Conservation (phyloP, 352 stramenopile species). For the Pythium myriotylum region DNA sequence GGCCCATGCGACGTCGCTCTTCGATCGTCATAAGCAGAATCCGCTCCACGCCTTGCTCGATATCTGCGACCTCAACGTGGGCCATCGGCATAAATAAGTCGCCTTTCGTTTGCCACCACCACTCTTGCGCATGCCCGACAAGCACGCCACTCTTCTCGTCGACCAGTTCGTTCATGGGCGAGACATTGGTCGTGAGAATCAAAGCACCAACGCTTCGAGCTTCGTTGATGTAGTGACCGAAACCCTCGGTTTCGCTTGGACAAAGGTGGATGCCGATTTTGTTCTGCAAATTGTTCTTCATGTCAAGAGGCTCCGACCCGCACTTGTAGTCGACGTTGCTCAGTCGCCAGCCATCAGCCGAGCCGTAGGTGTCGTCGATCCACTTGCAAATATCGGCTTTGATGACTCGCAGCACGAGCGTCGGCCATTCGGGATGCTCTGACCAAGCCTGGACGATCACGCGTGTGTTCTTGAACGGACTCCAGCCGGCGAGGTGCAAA, state of each 20-base stretch:
- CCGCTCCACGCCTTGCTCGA: conserved; percentile 66
- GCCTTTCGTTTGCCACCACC: conserved; percentile 85
- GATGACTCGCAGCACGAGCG: conserved; percentile 70
- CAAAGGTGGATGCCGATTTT: conserved; percentile 75
- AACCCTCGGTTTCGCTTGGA: conserved; percentile 78
- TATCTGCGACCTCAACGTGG: conserved; percentile 58
- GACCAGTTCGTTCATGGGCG: conserved; percentile 87
- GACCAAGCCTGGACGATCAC: conserved; percentile 75
- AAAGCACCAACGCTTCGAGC: conserved; percentile 72
- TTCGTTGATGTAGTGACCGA: conserved; percentile 88
- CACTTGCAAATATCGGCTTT: conserved; percentile 64
- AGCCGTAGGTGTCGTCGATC: conserved; percentile 63
- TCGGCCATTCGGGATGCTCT: conserved; percentile 71
- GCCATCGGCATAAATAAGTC: conserved; percentile 85
- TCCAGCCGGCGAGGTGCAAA: conserved; percentile 68
- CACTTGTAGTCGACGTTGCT: conserved; percentile 82
- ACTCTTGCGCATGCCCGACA: conserved; percentile 50
- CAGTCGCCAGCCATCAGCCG: conserved; percentile 48
- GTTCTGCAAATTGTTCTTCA: conserved; percentile 75
- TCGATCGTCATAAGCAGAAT: conserved; percentile 75
- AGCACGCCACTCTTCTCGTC: conserved; percentile 73
- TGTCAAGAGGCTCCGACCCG: conserved; percentile 47
- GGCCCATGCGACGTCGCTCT: conserved; percentile 74
- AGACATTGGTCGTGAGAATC: conserved; percentile 76
- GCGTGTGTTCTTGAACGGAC: conserved; percentile 78